Base-by-base conservation (phyloP, 106 monocot genomes). In the Dendrobium nobile region DNA sequence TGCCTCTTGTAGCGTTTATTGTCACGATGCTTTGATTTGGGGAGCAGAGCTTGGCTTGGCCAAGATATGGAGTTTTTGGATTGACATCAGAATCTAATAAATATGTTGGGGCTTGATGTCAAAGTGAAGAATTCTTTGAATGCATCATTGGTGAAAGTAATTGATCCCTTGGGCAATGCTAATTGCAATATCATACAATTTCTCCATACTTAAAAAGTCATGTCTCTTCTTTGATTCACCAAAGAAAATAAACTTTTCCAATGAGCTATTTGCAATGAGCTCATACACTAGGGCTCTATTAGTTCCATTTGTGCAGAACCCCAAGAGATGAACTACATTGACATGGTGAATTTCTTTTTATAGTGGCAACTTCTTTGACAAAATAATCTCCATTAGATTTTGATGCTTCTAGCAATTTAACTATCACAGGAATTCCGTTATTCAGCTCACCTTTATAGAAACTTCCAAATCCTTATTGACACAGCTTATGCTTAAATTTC, bases 291-390 rank as follows among this genome's bases (percentile, higher is more conserved):
- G 37, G 37, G 37, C 37, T 37, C 37, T 37, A 3, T 37, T 37
- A 37, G 37, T 37, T 37, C 0, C 37, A 37, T 37, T 3, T 37
- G 37, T 0, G 0, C 3, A 37, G 3, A 37, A 37, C 3, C 37
- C 37, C 37, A 37, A 37, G 37, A 37, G 37, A 3, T 3, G 2
- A 37, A 37, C 2, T 44, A 79, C 45, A 18, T 79, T 43, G 2
- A 68, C 42, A 47, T 79, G 79, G 20, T 78, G 78, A 79, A 79
- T 79, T 79, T 45, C 24, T 79, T n/a, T 45, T 45, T 7, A 47
- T 79, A 9, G 79, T 67, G 5, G 67, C 5, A 3, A 79, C 79
- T 79, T 79, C 79, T 7, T 79, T 79, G 15, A 70, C 45, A 45
- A 70, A 79, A 5, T 79, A 47, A 13, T 67, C 65, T 65, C 67